Evolutionary conservation across 2,329 filamentous ascomycete species (phyloP).

Genomic region (Myriosclerotinia duriaeana): DNA sequence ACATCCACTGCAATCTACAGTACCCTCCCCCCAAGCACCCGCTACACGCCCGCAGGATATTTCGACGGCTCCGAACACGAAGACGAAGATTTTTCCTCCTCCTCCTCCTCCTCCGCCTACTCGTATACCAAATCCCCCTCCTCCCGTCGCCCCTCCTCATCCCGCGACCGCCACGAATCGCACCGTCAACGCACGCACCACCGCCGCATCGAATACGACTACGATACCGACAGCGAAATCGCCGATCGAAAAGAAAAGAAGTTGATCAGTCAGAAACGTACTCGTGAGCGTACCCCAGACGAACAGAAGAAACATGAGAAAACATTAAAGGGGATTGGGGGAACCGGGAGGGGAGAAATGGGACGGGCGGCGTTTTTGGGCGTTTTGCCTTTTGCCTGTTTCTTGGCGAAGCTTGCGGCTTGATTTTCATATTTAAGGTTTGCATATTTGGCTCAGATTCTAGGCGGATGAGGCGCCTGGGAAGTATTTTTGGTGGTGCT

Average conservation of each 20-base stretch:
- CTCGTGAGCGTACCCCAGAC: background rate
- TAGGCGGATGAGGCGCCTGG: background rate
- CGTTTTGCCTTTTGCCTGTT: conserved; percentile 7
- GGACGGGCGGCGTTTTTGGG: conserved; percentile 11
- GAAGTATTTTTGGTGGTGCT: background rate
- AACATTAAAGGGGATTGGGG: conserved; percentile 3
- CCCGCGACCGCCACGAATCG: conserved; percentile 6
- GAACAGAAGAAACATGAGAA: conserved; percentile 17
- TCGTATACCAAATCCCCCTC: background rate
- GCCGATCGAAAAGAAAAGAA: conserved; percentile 4
- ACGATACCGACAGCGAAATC: conserved; percentile 6
- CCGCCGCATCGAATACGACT: conserved; percentile 16
- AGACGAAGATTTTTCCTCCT: conserved; percentile 22
- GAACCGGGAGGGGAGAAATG: conserved; percentile 16
- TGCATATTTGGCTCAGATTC: too few species aligned
- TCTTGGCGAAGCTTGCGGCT: conserved; percentile 17
- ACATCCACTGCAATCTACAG: background rate
- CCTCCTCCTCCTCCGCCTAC: conserved; percentile 3
- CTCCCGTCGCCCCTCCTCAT: background rate
- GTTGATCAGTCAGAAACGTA: background rate
- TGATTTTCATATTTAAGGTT: background rate
- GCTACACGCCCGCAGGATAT: background rate
- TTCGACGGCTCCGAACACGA: conserved; percentile 19
- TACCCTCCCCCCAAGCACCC: conserved; percentile 1
- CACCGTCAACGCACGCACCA: background rate